phyloP scores from a whole-genome alignment of 2,329 filamentous ascomycete genomes.

The Alternaria brassicicola region DNA sequence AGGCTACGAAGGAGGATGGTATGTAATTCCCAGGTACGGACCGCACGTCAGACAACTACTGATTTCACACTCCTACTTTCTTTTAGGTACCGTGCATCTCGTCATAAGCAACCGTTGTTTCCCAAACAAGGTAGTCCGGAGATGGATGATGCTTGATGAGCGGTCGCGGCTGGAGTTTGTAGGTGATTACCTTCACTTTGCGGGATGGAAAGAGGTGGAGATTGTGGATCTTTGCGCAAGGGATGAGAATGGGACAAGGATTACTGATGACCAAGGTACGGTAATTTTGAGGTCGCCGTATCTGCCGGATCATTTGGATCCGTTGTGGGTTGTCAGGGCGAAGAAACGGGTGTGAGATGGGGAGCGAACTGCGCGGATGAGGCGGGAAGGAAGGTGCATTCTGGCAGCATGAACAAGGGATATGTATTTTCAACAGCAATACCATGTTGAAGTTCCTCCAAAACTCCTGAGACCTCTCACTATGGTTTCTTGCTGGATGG shows the following conservation, averaged over 20 bases:
- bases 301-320: conserved; percentile 30
- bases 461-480: no score
- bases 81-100: conserved; percentile 51
- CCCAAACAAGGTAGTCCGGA: conserved; percentile 58
- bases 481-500: no score
- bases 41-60: no score
- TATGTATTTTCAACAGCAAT: no score
- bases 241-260: conserved; percentile 29
- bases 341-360: conserved; percentile 14
- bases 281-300: conserved; percentile 16
- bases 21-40: conserved; percentile 10
- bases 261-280: conserved; percentile 31
- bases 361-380: neutral
- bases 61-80: neutral
- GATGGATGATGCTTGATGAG: conserved; percentile 56
- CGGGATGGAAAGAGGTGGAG: conserved; percentile 60
- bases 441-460: no score
- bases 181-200: conserved; percentile 58
- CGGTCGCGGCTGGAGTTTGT: conserved; percentile 57
- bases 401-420: neutral
- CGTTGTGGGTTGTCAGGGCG: conserved; percentile 37
- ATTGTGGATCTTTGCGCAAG: conserved; percentile 58
- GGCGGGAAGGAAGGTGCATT: no score
- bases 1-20: conserved; percentile 51
- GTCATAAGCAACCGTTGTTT: conserved; percentile 61